Conservation (phyloP, 768 basidiomycete species). For the Trametes gibbosa region DNA sequence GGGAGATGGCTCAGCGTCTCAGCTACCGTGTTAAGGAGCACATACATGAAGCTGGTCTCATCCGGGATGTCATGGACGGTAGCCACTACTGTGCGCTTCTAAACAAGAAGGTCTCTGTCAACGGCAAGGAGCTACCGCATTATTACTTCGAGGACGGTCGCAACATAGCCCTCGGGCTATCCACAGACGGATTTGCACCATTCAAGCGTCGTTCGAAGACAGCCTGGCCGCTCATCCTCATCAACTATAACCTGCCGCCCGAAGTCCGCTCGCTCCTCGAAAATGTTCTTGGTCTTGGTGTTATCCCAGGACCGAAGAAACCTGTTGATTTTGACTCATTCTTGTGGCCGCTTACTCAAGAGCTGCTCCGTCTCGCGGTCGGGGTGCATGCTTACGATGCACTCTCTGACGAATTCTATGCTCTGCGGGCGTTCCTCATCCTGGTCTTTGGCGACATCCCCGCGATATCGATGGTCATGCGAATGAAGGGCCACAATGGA, state of each 20-base stretch:
- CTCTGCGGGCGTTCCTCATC: constrained; percentile 30
- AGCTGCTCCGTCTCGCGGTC: constrained; percentile 32
- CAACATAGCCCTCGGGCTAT: constrained; percentile 42
- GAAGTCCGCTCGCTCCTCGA: constrained; percentile 34
- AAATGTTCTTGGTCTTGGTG: constrained; percentile 38
- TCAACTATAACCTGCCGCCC: constrained; percentile 44
- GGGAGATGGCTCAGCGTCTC: too few species aligned
- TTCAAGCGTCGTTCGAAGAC: constrained; percentile 33
- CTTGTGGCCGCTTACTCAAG: constrained; percentile 34
- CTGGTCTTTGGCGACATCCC: constrained; percentile 35
- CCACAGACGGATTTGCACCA: constrained; percentile 41
- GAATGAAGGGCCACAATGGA: constrained; percentile 29
- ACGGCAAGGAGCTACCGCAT: constrained; percentile 23
- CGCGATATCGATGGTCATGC: too few species aligned
- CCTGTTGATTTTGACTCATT: constrained; percentile 42
- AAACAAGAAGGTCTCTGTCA: constrained; percentile 26
- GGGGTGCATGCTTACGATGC: constrained; percentile 39
- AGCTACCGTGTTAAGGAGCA: too few species aligned
- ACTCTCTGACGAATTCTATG: constrained; percentile 22
- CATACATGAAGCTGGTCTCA: too few species aligned
- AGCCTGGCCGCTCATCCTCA: constrained; percentile 39
- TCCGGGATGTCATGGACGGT: too few species aligned
- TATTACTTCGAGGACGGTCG: constrained; percentile 34
- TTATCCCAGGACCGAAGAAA: constrained; percentile 46
- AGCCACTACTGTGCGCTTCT: constrained; percentile 8